Conservation (phyloP, 1,284 basidiomycete genomes). For the Prillingera fragicola region DNA sequence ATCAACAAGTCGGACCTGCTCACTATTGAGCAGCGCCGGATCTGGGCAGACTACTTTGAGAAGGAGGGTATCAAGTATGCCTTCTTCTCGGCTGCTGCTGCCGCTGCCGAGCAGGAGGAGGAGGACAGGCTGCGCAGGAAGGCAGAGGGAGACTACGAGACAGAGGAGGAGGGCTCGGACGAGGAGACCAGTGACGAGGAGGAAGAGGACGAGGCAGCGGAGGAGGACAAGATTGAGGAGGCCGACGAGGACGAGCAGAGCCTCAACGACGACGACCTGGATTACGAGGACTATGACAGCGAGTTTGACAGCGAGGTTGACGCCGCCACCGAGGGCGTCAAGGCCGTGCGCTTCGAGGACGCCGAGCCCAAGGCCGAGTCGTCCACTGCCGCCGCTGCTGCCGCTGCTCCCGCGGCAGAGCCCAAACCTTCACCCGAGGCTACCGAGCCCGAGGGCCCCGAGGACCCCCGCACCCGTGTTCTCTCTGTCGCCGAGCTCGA, state of each 20-base stretch:
- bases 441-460: constrained; percentile 59
- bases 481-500: constrained; percentile 86
- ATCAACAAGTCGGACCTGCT: constrained; percentile 97
- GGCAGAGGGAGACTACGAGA: constrained; percentile 38
- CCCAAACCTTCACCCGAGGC: constrained; percentile 48
- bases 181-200: constrained; percentile 33
- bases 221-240: constrained; percentile 21
- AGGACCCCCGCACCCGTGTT: constrained; percentile 69
- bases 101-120: constrained; percentile 71
- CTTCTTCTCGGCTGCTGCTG: constrained; percentile 94
- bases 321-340: constrained; percentile 31
- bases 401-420: constrained; percentile 57
- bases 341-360: constrained; percentile 36
- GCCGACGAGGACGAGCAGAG: constrained; percentile 36
- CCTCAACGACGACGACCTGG: constrained; percentile 20
- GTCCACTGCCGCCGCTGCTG: constrained; percentile 58
- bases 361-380: constrained; percentile 17
- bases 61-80: constrained; percentile 72
- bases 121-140: constrained; percentile 51
- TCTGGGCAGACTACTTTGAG: constrained; percentile 95
- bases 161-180: constrained; percentile 25
- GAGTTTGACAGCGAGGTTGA: constrained; percentile 19
- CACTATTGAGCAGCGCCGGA: constrained; percentile 76
- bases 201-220: constrained; percentile 19
- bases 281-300: constrained; percentile 10